A percentile compares a stretch with the other conserved stretches of the same genome.
phyloP scores from a whole-genome alignment of 164 flowering plant species.

The Brasenia schreberi region DNA sequence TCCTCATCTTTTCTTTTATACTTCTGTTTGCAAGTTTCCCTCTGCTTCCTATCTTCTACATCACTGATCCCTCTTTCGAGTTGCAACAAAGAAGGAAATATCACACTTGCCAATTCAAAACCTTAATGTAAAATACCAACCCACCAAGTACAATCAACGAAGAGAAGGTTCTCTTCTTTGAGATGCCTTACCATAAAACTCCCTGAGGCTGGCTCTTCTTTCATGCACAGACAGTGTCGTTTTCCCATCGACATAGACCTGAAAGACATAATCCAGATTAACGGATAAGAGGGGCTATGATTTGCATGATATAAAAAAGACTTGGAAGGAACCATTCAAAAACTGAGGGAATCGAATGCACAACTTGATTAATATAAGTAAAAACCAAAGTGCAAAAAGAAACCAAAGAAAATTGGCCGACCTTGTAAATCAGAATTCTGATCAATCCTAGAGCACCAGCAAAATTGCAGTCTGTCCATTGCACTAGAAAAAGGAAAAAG shows the following conservation, averaged over 20 bases:
- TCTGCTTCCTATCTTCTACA: conserved; percentile 72
- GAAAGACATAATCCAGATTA: not conserved
- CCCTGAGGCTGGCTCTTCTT: conserved; percentile 73
- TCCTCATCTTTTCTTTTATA: conserved; percentile 39
- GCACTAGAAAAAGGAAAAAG: conserved; percentile 72
- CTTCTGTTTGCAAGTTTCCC: conserved; percentile 38
- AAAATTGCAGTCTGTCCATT: conserved; percentile 83
- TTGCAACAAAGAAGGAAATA: conserved; percentile 84
- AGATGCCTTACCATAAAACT: conserved; percentile 60
- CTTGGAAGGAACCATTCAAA: not conserved
- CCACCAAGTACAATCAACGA: not conserved
- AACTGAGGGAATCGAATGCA: no score
- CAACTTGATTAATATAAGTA: not conserved
- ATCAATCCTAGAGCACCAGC: conserved; percentile 92
- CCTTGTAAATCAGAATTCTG: conserved; percentile 79
- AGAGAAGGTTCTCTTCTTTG: not conserved
- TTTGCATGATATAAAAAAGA: not conserved
- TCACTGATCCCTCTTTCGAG: conserved; percentile 81
- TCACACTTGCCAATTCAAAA: conserved; percentile 36
- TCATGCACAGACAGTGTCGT: conserved; percentile 75
- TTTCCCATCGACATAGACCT: conserved; percentile 82
- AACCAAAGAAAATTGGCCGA: conserved; percentile 5
- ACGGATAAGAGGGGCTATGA: not conserved
- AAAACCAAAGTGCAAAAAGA: not conserved
- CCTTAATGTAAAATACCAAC: not conserved